These are phyloP conservation scores for Senecio squalidus DNA, from an alignment of 140 eudicot species.

Conservation along the genomic window DNA sequence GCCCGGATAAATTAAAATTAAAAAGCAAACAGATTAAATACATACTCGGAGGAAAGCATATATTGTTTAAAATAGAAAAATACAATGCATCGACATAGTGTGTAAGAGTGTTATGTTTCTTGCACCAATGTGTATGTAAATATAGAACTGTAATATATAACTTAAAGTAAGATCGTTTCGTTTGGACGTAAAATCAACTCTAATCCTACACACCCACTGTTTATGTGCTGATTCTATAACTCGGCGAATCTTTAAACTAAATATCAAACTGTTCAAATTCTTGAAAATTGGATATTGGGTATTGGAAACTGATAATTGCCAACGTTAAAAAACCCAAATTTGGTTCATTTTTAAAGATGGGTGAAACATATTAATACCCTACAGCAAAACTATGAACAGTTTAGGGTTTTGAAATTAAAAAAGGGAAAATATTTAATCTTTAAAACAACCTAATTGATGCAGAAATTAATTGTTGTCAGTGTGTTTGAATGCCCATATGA, in stretches of 20 bases:
- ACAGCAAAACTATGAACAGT: not conserved
- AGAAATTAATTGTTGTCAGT: not conserved
- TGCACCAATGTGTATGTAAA: not conserved
- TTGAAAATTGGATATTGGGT: too few relatives aligned
- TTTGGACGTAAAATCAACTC: not conserved
- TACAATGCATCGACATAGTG: not conserved
- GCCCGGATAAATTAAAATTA: not conserved
- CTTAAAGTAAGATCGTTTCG: not conserved
- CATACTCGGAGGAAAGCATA: not conserved
- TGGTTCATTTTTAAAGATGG: too few relatives aligned
- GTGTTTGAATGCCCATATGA: not conserved
- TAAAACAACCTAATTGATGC: not conserved
- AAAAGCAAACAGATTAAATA: not conserved
- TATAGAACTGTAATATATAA: not conserved
- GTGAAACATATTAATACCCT: too few relatives aligned
- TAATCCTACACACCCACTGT: too few relatives aligned
- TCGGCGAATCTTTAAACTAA: not conserved
- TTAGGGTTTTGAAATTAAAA: not conserved
- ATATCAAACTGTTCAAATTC: not conserved
- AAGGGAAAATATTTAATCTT: conserved; percentile 2
- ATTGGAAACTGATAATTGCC: too few relatives aligned
- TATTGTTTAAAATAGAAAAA: not conserved
- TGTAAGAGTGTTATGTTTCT: not conserved
- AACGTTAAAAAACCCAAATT: too few relatives aligned
- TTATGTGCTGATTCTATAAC: not conserved